These are phyloP conservation scores for Cyberlindnera xishuangbannaensis DNA, from an alignment of 805 yeast genomes.

Conservation along the genomic window DNA sequence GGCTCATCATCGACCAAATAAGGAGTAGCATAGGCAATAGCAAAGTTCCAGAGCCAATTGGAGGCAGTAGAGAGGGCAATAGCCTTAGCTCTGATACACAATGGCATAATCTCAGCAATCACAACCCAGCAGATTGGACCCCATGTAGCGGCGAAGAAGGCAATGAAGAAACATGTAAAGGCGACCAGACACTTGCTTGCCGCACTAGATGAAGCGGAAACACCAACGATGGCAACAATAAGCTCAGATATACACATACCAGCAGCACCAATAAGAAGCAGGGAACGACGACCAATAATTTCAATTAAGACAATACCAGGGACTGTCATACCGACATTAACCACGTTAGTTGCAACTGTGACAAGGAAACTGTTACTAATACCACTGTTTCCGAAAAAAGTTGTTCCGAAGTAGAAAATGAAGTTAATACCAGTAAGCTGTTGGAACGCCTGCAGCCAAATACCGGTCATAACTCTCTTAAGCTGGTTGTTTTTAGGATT, in stretches of 20 bases:
- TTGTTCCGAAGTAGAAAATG: slow-evolving; percentile 64
- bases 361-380: slow-evolving; percentile 41
- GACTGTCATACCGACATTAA: slow-evolving; percentile 44
- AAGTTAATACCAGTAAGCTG: slow-evolving; percentile 72
- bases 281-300: slow-evolving; percentile 57
- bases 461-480: slow-evolving; percentile 40
- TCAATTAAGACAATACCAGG: slow-evolving; percentile 54
- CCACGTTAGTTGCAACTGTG: slow-evolving; percentile 38
- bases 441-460: slow-evolving; percentile 44
- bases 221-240: slow-evolving; percentile 48
- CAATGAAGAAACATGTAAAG: slow-evolving; percentile 54
- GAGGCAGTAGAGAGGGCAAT: slow-evolving; percentile 68
- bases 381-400: slow-evolving; percentile 50
- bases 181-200: slow-evolving; percentile 46
- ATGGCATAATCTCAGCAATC: slow-evolving; percentile 58
- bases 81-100: slow-evolving; percentile 69
- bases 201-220: slow-evolving; percentile 24
- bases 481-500: slow-evolving; percentile 32
- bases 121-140: slow-evolving; percentile 77
- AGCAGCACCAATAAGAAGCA: slow-evolving; percentile 55
- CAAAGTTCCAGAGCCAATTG: slow-evolving; percentile 76
- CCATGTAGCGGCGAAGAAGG: slow-evolving; percentile 79
- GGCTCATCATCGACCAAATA: slow-evolving; percentile 60
- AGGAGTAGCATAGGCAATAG: slow-evolving; percentile 72
- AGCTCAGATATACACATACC: slow-evolving; percentile 61